A percentile compares a stretch with the other conserved stretches of the same genome.
phyloP scores from a whole-genome alignment of 352 stramenopile species.

The Bremia lactucae region DNA sequence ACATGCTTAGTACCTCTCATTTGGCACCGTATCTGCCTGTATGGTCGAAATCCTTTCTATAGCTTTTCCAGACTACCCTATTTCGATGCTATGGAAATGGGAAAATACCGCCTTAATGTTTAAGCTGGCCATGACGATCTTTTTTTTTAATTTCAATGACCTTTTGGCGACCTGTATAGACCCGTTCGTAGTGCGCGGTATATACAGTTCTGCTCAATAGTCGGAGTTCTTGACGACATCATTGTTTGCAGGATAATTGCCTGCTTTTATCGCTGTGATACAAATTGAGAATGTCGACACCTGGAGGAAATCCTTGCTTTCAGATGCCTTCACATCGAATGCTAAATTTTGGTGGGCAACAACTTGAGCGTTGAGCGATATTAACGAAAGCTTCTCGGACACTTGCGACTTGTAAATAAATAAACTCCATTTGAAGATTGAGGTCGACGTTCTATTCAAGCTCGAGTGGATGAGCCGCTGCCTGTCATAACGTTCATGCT shows the following conservation, averaged over 20 bases:
- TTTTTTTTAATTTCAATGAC: too few species aligned
- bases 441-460: conserved; percentile 23
- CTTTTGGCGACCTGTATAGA: too few species aligned
- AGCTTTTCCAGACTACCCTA: too few species aligned
- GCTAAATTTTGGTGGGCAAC: conserved; percentile 5
- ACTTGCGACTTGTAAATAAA: conserved; percentile 20
- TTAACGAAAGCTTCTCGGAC: conserved; percentile 56
- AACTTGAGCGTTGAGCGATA: neutral
- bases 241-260: conserved; percentile 36
- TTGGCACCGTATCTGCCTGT: too few species aligned
- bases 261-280: conserved; percentile 36
- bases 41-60: too few species aligned
- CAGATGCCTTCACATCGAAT: conserved; percentile 9
- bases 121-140: too few species aligned
- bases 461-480: neutral
- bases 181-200: too few species aligned
- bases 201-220: too few species aligned
- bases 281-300: conserved; percentile 50
- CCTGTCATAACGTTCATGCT: conserved; percentile 11
- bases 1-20: too few species aligned
- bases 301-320: conserved; percentile 5
- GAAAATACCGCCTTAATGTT: too few species aligned
- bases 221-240: conserved; percentile 44
- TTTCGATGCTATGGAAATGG: too few species aligned
- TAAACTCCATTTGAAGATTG: conserved; percentile 45